phyloP scores from a whole-genome alignment of 2,329 filamentous ascomycete genomes.

The Apiospora arundinis region DNA sequence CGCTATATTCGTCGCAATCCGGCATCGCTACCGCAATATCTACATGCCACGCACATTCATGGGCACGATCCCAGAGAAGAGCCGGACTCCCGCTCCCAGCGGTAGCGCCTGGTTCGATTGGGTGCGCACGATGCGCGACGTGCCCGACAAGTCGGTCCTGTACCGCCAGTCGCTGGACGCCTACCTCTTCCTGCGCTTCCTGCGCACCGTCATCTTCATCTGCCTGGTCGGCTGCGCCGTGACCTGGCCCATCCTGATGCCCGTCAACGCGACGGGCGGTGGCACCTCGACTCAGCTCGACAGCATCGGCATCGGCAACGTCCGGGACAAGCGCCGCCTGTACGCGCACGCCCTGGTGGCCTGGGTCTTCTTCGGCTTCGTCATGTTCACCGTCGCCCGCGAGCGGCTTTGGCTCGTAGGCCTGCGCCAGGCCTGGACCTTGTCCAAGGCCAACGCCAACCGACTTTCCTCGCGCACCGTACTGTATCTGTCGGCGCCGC shows the following conservation, averaged over 20 bases:
- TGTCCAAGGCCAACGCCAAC: conserved; percentile 81
- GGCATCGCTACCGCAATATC: conserved; percentile 35
- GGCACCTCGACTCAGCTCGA: conserved; percentile 69
- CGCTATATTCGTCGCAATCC: conserved; percentile 36
- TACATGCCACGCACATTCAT: conserved; percentile 40
- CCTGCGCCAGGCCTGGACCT: conserved; percentile 89
- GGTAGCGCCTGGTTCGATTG: conserved; percentile 34
- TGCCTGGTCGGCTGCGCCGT: conserved; percentile 81
- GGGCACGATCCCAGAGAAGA: conserved; percentile 37
- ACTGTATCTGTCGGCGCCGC: conserved; percentile 86
- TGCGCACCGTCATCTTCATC: conserved; percentile 78
- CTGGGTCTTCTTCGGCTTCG: conserved; percentile 85
- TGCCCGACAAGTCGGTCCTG: conserved; percentile 74
- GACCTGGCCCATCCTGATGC: conserved; percentile 85
- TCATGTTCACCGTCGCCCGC: conserved; percentile 87
- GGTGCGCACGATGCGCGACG: conserved; percentile 34
- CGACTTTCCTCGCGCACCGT: conserved; percentile 91
- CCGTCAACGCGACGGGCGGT: conserved; percentile 83
- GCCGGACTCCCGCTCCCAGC: conserved; percentile 35
- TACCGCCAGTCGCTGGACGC: conserved; percentile 89
- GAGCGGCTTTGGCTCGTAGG: conserved; percentile 95
- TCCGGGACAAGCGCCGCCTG: conserved; percentile 66
- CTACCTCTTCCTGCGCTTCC: conserved; percentile 85
- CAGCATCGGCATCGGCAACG: conserved; percentile 61
- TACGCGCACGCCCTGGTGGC: conserved; percentile 84